Evolutionary conservation across 2,329 filamentous ascomycete genomes (phyloP), one percentile per base, ranked within the genome.

Genomic region (Westerdykella aurantiaca): DNA sequence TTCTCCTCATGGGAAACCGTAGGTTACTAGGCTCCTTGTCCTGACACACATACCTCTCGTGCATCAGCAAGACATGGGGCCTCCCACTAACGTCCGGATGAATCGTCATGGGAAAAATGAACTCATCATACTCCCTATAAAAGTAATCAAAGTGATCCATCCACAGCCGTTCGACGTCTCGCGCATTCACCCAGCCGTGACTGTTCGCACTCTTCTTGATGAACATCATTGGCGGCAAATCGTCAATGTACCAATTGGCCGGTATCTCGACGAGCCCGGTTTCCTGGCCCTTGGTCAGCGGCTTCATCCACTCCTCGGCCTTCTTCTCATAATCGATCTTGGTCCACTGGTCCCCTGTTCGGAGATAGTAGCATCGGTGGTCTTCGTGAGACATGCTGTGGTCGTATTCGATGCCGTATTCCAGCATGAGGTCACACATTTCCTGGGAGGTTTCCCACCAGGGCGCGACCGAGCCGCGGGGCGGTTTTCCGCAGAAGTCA

Each of bases 41-140:
- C 13, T 3, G 10, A 22, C 14, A 31, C 9, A 56, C 65, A 53
- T 63, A 79, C 75, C 81, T 75, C 65, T 88, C 82, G 50, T 87
- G 82, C 83, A 88, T 86, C 6, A 86, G 68, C 22, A 88, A 55
- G 0, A 81, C 85, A 64, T 88, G 85, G 0, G 85, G 85, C 14
- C 83, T 73, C 0, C 85, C 85, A 23, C 49, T 55, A 6, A 66
- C 64, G 54, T 88, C 85, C 0, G 85, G 85, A 62, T 88, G 85
- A 31, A 88, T 83, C 0, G 85, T 88, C 64, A 88, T 84, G 0
- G 85, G 84, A 54, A 88, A 88, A 41, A 87, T 77, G 49, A 88
- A 88, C 53, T 86, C 82, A 53, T 88, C 83, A 49, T 86, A 83
- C 63, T 88, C 83, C 22, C 83, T 73, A 61, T 88, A 88, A 56